These are phyloP conservation scores for Russula sp. DNA, from an alignment of 768 basidiomycete genomes.

Conservation along the genomic window DNA sequence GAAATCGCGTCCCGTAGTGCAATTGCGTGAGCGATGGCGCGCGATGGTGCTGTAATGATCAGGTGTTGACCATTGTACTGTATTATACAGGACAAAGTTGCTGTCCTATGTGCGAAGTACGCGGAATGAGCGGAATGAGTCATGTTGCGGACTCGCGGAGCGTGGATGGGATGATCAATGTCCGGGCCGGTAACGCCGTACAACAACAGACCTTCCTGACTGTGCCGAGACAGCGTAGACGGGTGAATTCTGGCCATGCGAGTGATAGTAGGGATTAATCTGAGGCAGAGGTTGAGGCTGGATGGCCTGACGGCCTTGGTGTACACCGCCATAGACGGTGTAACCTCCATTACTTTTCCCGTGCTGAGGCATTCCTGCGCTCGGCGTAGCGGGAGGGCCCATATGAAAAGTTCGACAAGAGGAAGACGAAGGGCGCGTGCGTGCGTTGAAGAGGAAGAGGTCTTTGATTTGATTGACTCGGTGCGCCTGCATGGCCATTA, in stretches of 20 bases:
- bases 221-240: background rate
- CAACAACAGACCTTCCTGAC: background rate
- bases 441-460: too few species aligned
- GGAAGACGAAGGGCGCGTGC: background rate
- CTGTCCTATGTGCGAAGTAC: background rate
- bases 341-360: constrained; percentile 15
- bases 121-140: background rate
- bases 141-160: too few species aligned
- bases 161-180: background rate
- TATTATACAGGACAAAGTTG: background rate
- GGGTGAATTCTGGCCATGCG: background rate
- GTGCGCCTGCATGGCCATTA: background rate
- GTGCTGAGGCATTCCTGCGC: constrained; percentile 9
- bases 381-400: constrained; percentile 23
- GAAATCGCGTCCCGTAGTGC: background rate
- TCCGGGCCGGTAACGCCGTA: constrained; percentile 10
- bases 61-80: background rate
- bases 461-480: constrained; percentile 6
- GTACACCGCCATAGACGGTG: background rate
- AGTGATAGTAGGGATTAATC: background rate
- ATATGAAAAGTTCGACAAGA: background rate
- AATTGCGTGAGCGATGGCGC: background rate
- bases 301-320: background rate
- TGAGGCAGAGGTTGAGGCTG: background rate
- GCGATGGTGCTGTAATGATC: background rate